These are phyloP conservation scores for Cadophora gregata DNA, from an alignment of 2,329 filamentous ascomycete genomes.

Conservation along the genomic window DNA sequence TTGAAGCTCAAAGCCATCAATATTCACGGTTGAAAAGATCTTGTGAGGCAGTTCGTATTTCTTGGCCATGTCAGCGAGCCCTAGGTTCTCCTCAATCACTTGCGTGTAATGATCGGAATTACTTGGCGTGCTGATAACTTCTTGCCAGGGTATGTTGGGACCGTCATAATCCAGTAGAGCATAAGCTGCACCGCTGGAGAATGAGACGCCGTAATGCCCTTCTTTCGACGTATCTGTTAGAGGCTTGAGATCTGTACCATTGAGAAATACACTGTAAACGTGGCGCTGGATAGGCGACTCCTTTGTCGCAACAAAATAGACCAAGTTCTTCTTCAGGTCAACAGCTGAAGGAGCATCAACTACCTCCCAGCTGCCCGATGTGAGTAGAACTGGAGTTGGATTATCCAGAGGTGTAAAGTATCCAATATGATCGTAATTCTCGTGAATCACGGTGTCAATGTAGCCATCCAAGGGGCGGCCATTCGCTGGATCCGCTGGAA, in stretches of 20 bases:
- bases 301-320: conserved; percentile 90
- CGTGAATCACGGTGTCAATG: conserved; percentile 85
- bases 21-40: conserved; percentile 82
- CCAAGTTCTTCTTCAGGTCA: conserved; percentile 82
- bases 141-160: conserved; percentile 88
- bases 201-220: conserved; percentile 82
- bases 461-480: conserved; percentile 86
- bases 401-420: conserved; percentile 92
- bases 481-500: conserved; percentile 81
- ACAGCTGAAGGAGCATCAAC: conserved; percentile 83
- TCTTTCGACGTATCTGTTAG: conserved; percentile 76
- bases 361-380: conserved; percentile 91
- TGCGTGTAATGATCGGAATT: conserved; percentile 69
- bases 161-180: conserved; percentile 84
- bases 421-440: conserved; percentile 87
- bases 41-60: conserved; percentile 83
- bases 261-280: conserved; percentile 85
- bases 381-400: conserved; percentile 81
- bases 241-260: conserved; percentile 74
- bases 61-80: conserved; percentile 70
- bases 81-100: conserved; percentile 78
- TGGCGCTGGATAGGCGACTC: conserved; percentile 90
- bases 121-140: conserved; percentile 82
- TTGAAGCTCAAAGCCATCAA: conserved; percentile 77
- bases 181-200: conserved; percentile 83